phyloP scores from a whole-genome alignment of 2,329 filamentous ascomycete species.

The Fusarium virguliforme region DNA sequence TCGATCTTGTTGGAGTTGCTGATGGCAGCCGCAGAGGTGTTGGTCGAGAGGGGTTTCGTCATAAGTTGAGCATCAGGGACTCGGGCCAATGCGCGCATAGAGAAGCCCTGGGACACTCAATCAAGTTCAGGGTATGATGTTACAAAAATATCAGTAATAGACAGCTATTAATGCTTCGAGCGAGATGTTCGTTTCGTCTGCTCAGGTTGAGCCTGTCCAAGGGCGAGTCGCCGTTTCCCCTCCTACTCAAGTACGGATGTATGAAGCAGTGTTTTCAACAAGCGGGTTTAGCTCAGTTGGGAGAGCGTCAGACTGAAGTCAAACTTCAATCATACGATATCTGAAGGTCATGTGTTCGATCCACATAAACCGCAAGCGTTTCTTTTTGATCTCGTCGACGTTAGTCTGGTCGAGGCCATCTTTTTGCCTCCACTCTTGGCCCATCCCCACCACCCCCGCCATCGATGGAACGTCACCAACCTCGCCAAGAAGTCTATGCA shows the following conservation, averaged over 20 bases:
- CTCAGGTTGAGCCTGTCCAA: not conserved
- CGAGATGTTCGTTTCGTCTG: not conserved
- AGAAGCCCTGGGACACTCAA: too few relatives aligned
- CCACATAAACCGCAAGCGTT: slow-evolving; percentile 50
- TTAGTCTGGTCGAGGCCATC: not conserved
- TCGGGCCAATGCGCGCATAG: too few relatives aligned
- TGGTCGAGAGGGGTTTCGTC: too few relatives aligned
- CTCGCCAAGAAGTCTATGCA: too few relatives aligned
- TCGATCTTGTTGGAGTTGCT: too few relatives aligned
- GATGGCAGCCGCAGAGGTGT: too few relatives aligned
- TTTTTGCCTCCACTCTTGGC: not conserved
- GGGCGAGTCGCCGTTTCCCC: not conserved
- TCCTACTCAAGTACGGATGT: not conserved
- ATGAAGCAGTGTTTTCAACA: slow-evolving; percentile 12
- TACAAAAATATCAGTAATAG: too few relatives aligned
- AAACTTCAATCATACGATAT: slow-evolving; percentile 48
- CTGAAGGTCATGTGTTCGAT: slow-evolving; percentile 55
- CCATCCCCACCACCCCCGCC: not conserved
- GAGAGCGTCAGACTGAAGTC: slow-evolving; percentile 50
- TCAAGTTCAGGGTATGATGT: too few relatives aligned
- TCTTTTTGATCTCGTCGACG: slow-evolving; percentile 14
- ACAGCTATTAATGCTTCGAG: not conserved
- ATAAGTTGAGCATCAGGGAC: too few relatives aligned
- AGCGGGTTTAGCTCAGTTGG: slow-evolving; percentile 55
- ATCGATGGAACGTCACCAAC: not conserved